phyloP scores from a whole-genome alignment of 2,329 filamentous ascomycete species.

The Mollisiaceae sp. region DNA sequence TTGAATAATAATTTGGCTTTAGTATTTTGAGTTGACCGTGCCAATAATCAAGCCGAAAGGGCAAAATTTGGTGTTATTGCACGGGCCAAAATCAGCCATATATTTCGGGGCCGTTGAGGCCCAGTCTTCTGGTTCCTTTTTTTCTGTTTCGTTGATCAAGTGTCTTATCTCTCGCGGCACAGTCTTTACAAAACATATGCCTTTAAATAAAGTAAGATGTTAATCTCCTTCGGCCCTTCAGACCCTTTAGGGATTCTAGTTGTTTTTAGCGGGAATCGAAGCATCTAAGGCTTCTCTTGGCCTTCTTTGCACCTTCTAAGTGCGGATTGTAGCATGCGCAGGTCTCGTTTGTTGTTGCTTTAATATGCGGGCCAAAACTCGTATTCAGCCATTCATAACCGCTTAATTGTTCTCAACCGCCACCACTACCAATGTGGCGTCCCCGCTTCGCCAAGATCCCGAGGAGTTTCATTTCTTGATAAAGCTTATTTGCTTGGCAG shows the following conservation, averaged over 20 bases:
- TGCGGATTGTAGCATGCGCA: neutral
- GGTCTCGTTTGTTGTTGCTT: neutral
- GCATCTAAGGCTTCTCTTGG: conserved; percentile 8
- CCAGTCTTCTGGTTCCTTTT: too few species aligned
- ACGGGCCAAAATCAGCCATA: too few species aligned
- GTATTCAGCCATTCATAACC: neutral
- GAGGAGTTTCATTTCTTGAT: neutral
- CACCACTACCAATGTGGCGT: neutral
- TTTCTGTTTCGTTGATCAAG: neutral
- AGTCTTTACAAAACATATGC: neutral
- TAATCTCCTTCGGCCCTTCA: neutral
- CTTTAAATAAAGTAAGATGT: neutral
- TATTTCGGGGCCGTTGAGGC: too few species aligned
- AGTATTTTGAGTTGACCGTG: too few species aligned
- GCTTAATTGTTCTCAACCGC: neutral
- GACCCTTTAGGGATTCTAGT: neutral
- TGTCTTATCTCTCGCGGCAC: neutral
- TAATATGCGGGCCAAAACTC: neutral
- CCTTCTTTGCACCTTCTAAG: conserved; percentile 4
- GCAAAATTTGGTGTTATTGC: too few species aligned
- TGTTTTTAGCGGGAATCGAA: conserved; percentile 1
- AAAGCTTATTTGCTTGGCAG: conserved; percentile 10
- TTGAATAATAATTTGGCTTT: too few species aligned
- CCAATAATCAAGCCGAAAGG: too few species aligned
- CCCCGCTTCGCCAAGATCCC: conserved; percentile 10